Base-by-base conservation (phyloP, 257 asterid genomes). In the Thymus mandschuricus region DNA sequence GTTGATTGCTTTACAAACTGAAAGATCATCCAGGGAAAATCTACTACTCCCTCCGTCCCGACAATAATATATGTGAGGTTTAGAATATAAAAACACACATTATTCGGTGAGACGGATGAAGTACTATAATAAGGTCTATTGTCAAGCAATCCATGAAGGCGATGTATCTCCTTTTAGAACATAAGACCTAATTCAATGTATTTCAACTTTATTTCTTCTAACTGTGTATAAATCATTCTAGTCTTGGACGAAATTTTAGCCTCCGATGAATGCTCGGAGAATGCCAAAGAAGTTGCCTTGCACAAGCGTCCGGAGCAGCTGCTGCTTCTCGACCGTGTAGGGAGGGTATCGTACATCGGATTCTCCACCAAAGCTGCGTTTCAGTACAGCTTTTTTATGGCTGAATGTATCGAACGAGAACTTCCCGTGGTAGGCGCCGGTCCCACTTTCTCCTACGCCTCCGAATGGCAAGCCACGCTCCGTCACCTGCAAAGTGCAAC, bases 401-500 rank as follows among this genome's bases (percentile, higher is more conserved):
- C 96, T 93, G 71, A 93, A 91, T 73, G 89, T 73, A 9, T 93
- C 96, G n/a, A 91, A 93, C 4, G 96, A 83, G 81, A 82, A 80
- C 64, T 84, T 89, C 5, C 98, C 98, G 29, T 93, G 97, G 82
- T 89, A 93, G 4, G 97, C 78, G 45, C 98, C 98, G 85, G 80
- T 91, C 70, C 98, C 98, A 48, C 98, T 93, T 70, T 78, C 96
- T 33, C 97, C 98, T 21, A 93, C 96, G 0, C 98, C 98, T 34
- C 98, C 98, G 67, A 93, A 93, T 3, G 97, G 98, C 78, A 93
- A 74, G 12, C 81, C 59, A 1, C 67, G 44, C 72, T 79, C 90
- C 1, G 82, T 62, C 63, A 84, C 77, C 97, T 93, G 86, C 84
- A n/a, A n/a, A n/a, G n/a, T n/a, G n/a, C n/a, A 79, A 21, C 52